These are phyloP conservation scores for Monilinia fructicola DNA, from an alignment of 2,329 filamentous ascomycete genomes.

Conservation along the genomic window DNA sequence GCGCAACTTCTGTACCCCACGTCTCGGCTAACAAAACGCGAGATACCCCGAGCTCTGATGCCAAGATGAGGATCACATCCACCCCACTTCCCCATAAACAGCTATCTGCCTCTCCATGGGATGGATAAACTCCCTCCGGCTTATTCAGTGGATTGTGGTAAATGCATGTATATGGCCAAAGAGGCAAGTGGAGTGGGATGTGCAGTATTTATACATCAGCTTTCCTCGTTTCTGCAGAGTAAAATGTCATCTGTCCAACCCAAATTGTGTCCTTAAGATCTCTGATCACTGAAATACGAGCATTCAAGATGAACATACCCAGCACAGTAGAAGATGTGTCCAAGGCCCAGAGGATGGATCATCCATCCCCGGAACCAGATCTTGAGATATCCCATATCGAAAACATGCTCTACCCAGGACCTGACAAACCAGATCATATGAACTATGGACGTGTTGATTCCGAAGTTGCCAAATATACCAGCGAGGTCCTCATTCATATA, in stretches of 20 bases:
- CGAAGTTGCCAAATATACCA: constrained; percentile 69
- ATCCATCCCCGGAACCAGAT: background rate
- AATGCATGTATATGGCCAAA: constrained; percentile 12
- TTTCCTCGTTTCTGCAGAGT: background rate
- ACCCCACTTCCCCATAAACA: constrained; percentile 19
- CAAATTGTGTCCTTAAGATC: background rate
- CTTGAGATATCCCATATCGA: constrained; percentile 9
- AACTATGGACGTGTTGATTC: constrained; percentile 63
- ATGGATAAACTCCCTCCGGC: constrained; percentile 17
- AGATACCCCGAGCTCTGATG: constrained; percentile 21
- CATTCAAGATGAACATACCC: background rate
- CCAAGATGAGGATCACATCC: constrained; percentile 13
- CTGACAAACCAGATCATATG: constrained; percentile 45
- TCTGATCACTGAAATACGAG: background rate
- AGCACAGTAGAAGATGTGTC: background rate
- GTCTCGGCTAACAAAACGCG: background rate
- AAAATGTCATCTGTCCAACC: background rate
- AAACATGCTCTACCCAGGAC: constrained; percentile 36
- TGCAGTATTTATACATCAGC: background rate
- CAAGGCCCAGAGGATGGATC: background rate
- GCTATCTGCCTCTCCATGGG: constrained; percentile 16
- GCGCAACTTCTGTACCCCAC: constrained; percentile 7
- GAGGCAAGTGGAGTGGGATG: background rate
- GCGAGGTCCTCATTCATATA: constrained; percentile 55
- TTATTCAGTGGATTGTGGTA: background rate